These are phyloP conservation scores for Poa annua DNA, from an alignment of 176 grass and related monocot genomes.

Conservation along the genomic window DNA sequence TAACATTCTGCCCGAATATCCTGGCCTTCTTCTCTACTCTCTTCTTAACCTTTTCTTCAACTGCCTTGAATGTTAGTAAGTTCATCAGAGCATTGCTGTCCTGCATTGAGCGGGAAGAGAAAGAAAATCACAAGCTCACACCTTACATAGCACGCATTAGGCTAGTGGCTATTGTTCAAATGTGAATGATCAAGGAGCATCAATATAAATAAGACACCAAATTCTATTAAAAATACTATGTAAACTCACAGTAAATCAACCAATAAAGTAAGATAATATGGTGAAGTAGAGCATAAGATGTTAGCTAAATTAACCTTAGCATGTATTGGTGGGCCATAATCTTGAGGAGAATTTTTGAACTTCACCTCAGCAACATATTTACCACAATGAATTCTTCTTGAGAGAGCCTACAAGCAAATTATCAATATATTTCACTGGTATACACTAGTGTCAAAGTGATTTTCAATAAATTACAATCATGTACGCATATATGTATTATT, in stretches of 20 bases:
- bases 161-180: not conserved
- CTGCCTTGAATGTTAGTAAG: conserved; percentile 76
- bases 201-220: conserved; percentile 8
- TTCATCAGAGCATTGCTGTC: conserved; percentile 75
- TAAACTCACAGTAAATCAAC: conserved; percentile 22
- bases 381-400: conserved; percentile 88
- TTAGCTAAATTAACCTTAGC: conserved; percentile 61
- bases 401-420: conserved; percentile 61
- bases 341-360: conserved; percentile 73
- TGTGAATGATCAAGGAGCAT: not conserved
- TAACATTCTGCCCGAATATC: conserved; percentile 78
- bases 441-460: conserved; percentile 3
- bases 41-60: conserved; percentile 88
- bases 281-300: not conserved
- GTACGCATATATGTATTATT: not conserved
- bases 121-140: conserved; percentile 15
- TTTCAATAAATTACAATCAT: not conserved
- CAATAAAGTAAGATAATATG: not conserved
- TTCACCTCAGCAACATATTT: conserved; percentile 98
- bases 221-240: not conserved
- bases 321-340: conserved; percentile 73
- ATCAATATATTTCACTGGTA: conserved; percentile 1
- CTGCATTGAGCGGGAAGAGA: conserved; percentile 47
- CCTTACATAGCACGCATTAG: not conserved
- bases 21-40: conserved; percentile 91